These are phyloP conservation scores for Daldinia sp. DNA, from an alignment of 2,329 filamentous ascomycete genomes.

Conservation along the genomic window DNA sequence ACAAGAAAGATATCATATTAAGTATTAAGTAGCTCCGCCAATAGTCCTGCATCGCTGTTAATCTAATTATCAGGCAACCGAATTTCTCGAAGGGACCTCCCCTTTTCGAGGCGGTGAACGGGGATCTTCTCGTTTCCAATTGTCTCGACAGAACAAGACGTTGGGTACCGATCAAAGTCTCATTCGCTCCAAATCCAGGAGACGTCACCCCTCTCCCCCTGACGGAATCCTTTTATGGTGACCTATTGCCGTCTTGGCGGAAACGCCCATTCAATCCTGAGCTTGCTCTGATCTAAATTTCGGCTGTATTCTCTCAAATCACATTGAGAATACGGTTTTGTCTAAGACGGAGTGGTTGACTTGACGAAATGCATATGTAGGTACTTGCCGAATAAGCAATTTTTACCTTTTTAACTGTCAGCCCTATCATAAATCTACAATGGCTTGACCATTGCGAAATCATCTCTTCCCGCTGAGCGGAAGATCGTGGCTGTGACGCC, in stretches of 20 bases:
- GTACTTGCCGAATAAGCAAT: constrained; percentile 2
- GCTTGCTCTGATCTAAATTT: constrained; percentile 4
- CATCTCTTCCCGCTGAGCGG: constrained; percentile 8
- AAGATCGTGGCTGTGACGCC: constrained; percentile 37
- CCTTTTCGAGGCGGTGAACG: constrained; percentile 41
- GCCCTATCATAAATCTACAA: constrained; percentile 32
- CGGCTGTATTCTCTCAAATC: constrained; percentile 17
- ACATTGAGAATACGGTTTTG: constrained; percentile 7
- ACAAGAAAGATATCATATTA: constrained; percentile 1
- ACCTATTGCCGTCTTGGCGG: constrained; percentile 34
- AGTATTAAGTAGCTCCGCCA: constrained; percentile 22
- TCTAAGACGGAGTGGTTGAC: constrained; percentile 28
- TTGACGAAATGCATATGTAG: constrained; percentile 10
- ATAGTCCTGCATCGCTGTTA: constrained; percentile 30
- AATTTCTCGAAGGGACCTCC: constrained; percentile 31
- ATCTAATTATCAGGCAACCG: constrained; percentile 39
- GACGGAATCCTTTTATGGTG: constrained; percentile 33
- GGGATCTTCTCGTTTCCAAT: constrained; percentile 22
- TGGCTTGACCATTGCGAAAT: constrained; percentile 16
- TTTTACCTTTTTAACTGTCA: constrained; percentile 23
- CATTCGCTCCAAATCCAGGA: constrained; percentile 27
- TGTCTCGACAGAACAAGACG: constrained; percentile 30
- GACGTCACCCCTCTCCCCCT: constrained; percentile 28
- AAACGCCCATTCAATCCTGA: constrained; percentile 20
- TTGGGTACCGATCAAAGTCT: constrained; percentile 31